Conservation (phyloP, 1,284 basidiomycete genomes). For the Farysia itapuensis region DNA sequence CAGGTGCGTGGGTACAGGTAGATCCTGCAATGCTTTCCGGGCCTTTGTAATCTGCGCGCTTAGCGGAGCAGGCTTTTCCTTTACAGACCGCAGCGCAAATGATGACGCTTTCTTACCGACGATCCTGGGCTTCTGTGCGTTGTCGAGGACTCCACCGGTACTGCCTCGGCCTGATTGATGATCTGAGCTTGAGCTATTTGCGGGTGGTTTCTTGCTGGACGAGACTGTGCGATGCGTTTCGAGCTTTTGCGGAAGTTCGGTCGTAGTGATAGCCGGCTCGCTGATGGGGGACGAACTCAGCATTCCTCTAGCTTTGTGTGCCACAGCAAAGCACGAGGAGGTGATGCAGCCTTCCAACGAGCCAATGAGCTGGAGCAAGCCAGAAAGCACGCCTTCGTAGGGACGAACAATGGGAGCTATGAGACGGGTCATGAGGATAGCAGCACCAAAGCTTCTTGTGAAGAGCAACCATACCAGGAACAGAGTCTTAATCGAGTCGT, state of each 20-base stretch:
- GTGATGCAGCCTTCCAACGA: slow-evolving; percentile 12
- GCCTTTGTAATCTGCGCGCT: not conserved
- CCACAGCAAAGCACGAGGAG: not conserved
- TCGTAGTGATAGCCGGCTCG: not conserved
- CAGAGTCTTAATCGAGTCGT: slow-evolving; percentile 39
- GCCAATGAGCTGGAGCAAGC: slow-evolving; percentile 6
- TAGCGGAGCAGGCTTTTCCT: not conserved
- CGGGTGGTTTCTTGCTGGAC: not conserved
- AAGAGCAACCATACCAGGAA: slow-evolving; percentile 39
- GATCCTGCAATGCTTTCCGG: not conserved
- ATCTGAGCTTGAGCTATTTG: too few relatives aligned
- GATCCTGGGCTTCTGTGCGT: not conserved
- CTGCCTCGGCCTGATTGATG: not conserved
- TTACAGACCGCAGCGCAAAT: not conserved
- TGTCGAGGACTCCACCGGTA: too few relatives aligned
- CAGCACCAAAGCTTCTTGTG: slow-evolving; percentile 29
- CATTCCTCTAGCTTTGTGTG: not conserved
- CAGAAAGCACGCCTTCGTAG: slow-evolving; percentile 26
- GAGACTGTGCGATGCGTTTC: not conserved
- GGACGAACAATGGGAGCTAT: slow-evolving; percentile 18
- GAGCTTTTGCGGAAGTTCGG: not conserved
- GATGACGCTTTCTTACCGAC: not conserved
- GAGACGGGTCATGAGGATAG: slow-evolving; percentile 29
- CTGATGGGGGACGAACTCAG: not conserved
- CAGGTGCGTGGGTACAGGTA: not conserved